Percentiles rank a stretch among this genome's conserved stretches.
phyloP scores from a whole-genome alignment of 805 yeast genomes.

The Cyberlindnera maritima region DNA sequence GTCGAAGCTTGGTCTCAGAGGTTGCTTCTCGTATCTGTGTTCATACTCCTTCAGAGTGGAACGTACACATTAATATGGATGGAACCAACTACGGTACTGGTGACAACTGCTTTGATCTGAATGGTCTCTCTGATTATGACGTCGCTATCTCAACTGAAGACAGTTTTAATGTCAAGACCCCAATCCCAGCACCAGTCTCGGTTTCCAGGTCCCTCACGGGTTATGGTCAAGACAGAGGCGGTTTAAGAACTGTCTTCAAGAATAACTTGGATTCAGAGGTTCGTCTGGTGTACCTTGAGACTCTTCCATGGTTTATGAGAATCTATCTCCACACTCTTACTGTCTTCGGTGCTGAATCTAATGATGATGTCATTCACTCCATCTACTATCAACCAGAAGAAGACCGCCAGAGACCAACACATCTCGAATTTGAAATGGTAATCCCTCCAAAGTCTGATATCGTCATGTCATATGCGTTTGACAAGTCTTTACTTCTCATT shows the following conservation, averaged over 20 bases:
- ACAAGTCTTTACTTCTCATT: slow-evolving; percentile 77
- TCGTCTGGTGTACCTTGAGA: slow-evolving; percentile 65
- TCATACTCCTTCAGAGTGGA: slow-evolving; percentile 48
- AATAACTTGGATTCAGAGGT: slow-evolving; percentile 57
- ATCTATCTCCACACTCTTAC: slow-evolving; percentile 71
- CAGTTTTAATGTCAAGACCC: slow-evolving; percentile 40
- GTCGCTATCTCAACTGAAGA: slow-evolving; percentile 38
- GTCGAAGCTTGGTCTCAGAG: slow-evolving; percentile 58
- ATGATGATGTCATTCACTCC: slow-evolving; percentile 41
- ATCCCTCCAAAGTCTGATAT: slow-evolving; percentile 66
- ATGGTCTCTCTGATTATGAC: slow-evolving; percentile 27
- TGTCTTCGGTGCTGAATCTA: slow-evolving; percentile 26
- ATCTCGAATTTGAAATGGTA: slow-evolving; percentile 62
- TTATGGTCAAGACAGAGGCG: slow-evolving; percentile 88
- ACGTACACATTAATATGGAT: slow-evolving; percentile 32
- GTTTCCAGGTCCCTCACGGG: slow-evolving; percentile 90
- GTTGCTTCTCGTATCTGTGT: slow-evolving; percentile 43
- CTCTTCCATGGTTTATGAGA: slow-evolving; percentile 92
- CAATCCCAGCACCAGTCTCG: slow-evolving; percentile 54
- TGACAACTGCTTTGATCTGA: slow-evolving; percentile 37
- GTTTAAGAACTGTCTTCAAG: slow-evolving; percentile 72
- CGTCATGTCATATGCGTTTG: slow-evolving; percentile 72
- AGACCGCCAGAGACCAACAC: slow-evolving; percentile 80
- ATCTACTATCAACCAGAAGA: slow-evolving; percentile 71
- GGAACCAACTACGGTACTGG: slow-evolving; percentile 31